Evolutionary conservation across 2,329 filamentous ascomycete species (phyloP), one percentile per base, ranked within the genome.

Genomic region (Blumeria hordei): DNA sequence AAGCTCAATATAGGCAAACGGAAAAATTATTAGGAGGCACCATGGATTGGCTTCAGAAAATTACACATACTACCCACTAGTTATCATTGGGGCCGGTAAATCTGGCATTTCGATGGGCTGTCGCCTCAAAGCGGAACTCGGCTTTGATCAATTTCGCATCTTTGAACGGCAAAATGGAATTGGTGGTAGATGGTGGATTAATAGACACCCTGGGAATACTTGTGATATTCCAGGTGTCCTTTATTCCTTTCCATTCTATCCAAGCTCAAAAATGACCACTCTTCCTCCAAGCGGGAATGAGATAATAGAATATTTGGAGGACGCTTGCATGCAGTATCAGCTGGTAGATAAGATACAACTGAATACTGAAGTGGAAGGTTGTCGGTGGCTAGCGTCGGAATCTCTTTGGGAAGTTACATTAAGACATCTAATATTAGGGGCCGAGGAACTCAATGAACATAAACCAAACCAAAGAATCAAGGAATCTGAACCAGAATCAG

Each of bases 231-330:
- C 57, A 58, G 63, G 67, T 62, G 68, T 58, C 68, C 77, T 79
- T 33, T 86, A 86, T 61, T 81, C 85, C 62, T 75, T 75, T 7
- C 78, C 77, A 0, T 85, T 85, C 63, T 71, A 73, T 11, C 79
- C 80, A 0, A 85, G 85, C 57, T 75, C 73, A 0, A 71, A 83
- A 58, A 87, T 83, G 83, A 74, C 73, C 0, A 76, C 83, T 59
- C 72, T 80, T 57, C 86, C 83, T 61, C 75, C 81, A 0, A 74
- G 76, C n/a, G 81, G 81, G 0, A 64, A 68, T 6, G 83, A 87
- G 64, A 86, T 87, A 55, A 68, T 72, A 8, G 72, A 75, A n/a
- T 87, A 87, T 63, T 78, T 80, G 74, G 72, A 81, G 60, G 66
- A 67, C 0, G 66, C 82, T 5, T 76, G 75, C 5, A 68, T 73